A percentile compares a stretch with the other conserved stretches of the same genome.
phyloP scores from a whole-genome alignment of 176 grass and related monocot species.

The Pontederia paniculata region DNA sequence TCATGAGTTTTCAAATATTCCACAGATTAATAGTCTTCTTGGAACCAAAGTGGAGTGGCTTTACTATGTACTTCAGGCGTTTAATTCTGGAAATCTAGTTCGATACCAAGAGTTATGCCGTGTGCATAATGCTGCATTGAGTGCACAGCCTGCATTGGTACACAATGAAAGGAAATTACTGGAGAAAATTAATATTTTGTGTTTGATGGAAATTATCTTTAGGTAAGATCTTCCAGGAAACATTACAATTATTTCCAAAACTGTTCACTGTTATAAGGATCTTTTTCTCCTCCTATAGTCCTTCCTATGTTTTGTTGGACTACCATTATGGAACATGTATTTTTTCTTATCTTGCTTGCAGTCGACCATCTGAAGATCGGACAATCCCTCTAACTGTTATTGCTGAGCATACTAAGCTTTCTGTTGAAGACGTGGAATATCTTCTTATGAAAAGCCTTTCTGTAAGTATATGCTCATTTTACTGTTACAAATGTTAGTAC shows the following conservation, averaged over 20 bases:
- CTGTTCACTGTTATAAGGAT: not conserved
- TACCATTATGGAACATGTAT: not conserved
- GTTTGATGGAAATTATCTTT: conserved; percentile 98
- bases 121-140: conserved; percentile 72
- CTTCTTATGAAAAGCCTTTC: conserved; percentile 98
- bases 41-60: conserved; percentile 92
- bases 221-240: conserved; percentile 32
- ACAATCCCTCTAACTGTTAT: conserved; percentile 73
- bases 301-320: conserved; percentile 9
- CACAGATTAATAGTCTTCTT: conserved; percentile 85
- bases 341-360: conserved; percentile 25
- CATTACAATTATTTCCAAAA: not conserved
- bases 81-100: conserved; percentile 70
- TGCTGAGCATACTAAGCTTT: conserved; percentile 68
- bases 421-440: conserved; percentile 60
- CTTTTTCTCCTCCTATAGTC: not conserved
- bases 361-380: conserved; percentile 72
- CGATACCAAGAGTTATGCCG: conserved; percentile 74
- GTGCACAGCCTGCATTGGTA: conserved; percentile 71
- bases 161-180: conserved; percentile 70
- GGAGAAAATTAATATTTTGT: conserved; percentile 94
- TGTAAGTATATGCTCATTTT: conserved; percentile 33
- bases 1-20: conserved; percentile 5
- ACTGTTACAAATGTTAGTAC: not conserved
- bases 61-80: conserved; percentile 79